phyloP scores from a whole-genome alignment of 805 yeast genomes.

The Jamesozyma jinghongensis region DNA sequence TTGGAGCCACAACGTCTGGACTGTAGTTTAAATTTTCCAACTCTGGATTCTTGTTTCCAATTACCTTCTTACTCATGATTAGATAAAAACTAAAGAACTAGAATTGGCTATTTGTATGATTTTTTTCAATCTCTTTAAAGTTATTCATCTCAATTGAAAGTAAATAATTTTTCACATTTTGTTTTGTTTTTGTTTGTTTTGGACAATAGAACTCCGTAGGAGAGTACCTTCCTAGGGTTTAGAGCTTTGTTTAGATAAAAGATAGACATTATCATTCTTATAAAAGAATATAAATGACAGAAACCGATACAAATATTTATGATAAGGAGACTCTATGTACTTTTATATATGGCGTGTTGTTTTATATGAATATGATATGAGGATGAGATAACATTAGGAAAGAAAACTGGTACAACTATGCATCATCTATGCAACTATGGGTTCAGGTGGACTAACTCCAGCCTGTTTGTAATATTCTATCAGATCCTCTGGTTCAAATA shows the following conservation, averaged over 20 bases:
- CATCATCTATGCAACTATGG: conserved; percentile 13
- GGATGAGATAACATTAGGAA: no score
- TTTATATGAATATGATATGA: no score
- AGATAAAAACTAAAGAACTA: neutral
- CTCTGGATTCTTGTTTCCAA: conserved; percentile 13
- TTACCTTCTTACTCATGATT: conserved; percentile 8
- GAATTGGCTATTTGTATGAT: neutral
- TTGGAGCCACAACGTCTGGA: conserved; percentile 18
- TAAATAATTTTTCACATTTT: neutral
- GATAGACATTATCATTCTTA: no score
- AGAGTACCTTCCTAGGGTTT: no score
- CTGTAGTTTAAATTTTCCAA: conserved; percentile 10
- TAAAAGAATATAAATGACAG: no score
- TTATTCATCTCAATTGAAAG: no score
- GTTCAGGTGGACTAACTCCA: conserved; percentile 24
- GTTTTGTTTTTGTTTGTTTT: neutral
- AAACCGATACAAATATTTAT: no score
- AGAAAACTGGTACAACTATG: no score
- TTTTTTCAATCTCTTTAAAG: neutral
- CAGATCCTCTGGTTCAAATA: conserved; percentile 59
- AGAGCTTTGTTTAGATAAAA: no score
- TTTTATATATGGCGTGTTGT: no score
- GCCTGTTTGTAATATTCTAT: conserved; percentile 35
- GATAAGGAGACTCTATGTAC: no score
- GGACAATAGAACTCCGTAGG: neutral